Conservation (phyloP, 768 basidiomycete genomes). For the Calocybe cyanea region DNA sequence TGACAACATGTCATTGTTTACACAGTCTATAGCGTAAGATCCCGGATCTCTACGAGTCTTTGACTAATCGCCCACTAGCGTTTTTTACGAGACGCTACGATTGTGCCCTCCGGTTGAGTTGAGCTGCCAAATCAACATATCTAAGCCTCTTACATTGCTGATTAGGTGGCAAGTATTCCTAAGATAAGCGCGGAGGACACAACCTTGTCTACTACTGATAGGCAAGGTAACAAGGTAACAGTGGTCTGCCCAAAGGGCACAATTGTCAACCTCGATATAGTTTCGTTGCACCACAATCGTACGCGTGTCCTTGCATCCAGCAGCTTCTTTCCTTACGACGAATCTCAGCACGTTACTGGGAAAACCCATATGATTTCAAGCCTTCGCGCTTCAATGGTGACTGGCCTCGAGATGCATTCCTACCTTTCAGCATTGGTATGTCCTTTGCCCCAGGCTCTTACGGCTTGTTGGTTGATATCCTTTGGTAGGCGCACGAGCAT, state of each 20-base stretch:
- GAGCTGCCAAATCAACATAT: not conserved
- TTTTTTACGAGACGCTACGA: constrained; percentile 48
- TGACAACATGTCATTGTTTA: constrained; percentile 36
- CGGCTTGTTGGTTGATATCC: not conserved
- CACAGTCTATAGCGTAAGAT: constrained; percentile 34
- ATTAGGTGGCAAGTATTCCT: constrained; percentile 37
- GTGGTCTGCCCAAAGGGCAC: constrained; percentile 43
- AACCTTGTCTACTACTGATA: constrained; percentile 28
- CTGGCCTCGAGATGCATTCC: constrained; percentile 52
- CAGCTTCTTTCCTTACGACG: not conserved
- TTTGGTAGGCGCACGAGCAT: constrained; percentile 36
- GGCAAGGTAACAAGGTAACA: constrained; percentile 31
- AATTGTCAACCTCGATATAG: constrained; percentile 29
- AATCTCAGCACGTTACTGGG: constrained; percentile 49
- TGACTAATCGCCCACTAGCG: constrained; percentile 24
- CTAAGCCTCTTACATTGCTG: not conserved
- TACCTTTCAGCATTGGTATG: constrained; percentile 47
- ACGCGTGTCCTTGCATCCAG: constrained; percentile 13
- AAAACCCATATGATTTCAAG: constrained; percentile 45
- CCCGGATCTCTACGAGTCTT: not conserved
- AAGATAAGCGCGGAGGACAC: constrained; percentile 47
- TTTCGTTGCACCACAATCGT: constrained; percentile 52
- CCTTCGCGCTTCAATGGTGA: constrained; percentile 47
- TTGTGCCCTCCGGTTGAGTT: constrained; percentile 42
- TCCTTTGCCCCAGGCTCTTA: not conserved